A percentile compares a stretch with the other conserved stretches of the same genome.
phyloP scores from a whole-genome alignment of 1,284 basidiomycete species.

The Prillingera fragicola region DNA sequence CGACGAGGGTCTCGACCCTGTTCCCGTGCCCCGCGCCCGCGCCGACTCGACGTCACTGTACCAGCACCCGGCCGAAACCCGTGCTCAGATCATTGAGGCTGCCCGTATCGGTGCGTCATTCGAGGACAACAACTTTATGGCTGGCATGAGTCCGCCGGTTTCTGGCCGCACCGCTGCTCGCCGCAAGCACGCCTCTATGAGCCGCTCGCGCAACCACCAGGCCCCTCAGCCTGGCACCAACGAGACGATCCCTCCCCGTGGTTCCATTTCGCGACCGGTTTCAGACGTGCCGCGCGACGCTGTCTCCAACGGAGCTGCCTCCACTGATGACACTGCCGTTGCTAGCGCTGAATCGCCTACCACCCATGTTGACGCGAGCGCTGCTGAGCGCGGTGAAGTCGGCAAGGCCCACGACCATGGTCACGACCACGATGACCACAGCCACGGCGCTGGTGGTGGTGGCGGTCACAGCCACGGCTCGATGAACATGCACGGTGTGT shows the following conservation, averaged over 20 bases:
- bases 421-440: conserved; percentile 20
- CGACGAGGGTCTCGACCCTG: conserved; percentile 13
- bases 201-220: conserved; percentile 12
- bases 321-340: conserved; percentile 18
- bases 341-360: background rate
- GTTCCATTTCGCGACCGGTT: too few species aligned
- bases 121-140: conserved; percentile 18
- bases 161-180: conserved; percentile 22
- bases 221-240: conserved; percentile 28
- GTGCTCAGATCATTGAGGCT: conserved; percentile 79
- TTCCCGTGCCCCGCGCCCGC: conserved; percentile 25
- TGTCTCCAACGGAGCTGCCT: conserved; percentile 10
- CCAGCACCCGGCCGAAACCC: conserved; percentile 76
- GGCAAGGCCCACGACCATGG: conserved; percentile 21
- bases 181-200: too few species aligned
- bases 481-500: conserved; percentile 97
- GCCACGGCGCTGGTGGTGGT: conserved; percentile 28
- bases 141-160: conserved; percentile 23
- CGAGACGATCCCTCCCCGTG: conserved; percentile 30
- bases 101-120: conserved; percentile 52
- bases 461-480: conserved; percentile 60
- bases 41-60: conserved; percentile 47
- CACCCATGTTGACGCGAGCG: conserved; percentile 9
- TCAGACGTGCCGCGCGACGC: conserved; percentile 1
- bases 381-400: conserved; percentile 17